These are phyloP conservation scores for Coniochaeta hoffmannii DNA, from an alignment of 2,329 filamentous ascomycete species.

Conservation along the genomic window DNA sequence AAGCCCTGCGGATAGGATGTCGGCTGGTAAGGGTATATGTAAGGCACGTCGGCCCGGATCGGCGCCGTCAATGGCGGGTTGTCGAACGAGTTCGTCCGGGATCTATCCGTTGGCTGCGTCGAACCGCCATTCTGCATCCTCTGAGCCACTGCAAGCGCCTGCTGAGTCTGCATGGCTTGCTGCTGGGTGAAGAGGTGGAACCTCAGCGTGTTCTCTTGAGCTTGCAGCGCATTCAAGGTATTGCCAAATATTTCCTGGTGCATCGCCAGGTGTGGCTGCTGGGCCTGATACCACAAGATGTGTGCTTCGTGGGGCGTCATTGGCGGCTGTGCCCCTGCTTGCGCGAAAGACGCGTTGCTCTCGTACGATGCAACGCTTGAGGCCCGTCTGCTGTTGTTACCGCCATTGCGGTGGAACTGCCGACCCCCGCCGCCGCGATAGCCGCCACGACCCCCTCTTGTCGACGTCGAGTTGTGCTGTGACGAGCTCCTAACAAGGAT, in stretches of 20 bases:
- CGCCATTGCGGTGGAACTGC: conserved; percentile 33
- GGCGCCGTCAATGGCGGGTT: conserved; percentile 53
- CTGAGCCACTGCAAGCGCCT: conserved; percentile 32
- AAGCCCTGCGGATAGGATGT: conserved; percentile 42
- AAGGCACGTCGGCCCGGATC: conserved; percentile 45
- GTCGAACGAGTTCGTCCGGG: conserved; percentile 57
- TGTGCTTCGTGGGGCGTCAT: conserved; percentile 34
- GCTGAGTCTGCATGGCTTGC: conserved; percentile 22
- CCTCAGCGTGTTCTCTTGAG: conserved; percentile 27
- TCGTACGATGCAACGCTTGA: conserved; percentile 44
- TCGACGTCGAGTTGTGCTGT: conserved; percentile 39
- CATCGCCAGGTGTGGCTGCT: conserved; percentile 35
- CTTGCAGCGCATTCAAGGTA: conserved; percentile 12
- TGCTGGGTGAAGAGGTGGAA: conserved; percentile 38
- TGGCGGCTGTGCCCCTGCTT: conserved; percentile 16
- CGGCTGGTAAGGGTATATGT: conserved; percentile 38
- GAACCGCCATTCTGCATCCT: conserved; percentile 29
- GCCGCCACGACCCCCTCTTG: conserved; percentile 39
- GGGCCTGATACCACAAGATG: conserved; percentile 38
- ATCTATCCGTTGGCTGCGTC: conserved; percentile 35
- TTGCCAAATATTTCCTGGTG: conserved; percentile 23
- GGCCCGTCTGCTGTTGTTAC: conserved; percentile 41
- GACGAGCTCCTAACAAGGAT: conserved; percentile 54
- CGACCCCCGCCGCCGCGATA: conserved; percentile 35
- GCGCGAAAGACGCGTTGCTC: conserved; percentile 32